These are phyloP conservation scores for Eugenia klotzschiana DNA, from an alignment of 441 rosid species.

Conservation along the genomic window DNA sequence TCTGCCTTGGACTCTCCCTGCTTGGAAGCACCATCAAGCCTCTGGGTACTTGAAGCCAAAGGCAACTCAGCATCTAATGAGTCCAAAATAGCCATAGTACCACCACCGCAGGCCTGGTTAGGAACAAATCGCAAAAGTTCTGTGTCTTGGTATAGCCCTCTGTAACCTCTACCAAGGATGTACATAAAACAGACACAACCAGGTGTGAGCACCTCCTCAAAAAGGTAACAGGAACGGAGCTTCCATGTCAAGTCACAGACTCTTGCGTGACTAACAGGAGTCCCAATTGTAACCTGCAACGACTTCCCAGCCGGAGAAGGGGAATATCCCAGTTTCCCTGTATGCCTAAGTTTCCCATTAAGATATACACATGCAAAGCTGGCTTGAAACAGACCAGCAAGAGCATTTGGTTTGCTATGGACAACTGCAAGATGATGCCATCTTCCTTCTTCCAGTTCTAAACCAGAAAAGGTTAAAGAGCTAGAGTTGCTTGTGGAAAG, in stretches of 20 bases:
- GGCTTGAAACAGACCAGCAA: constrained; percentile 99
- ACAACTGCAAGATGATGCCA: constrained; percentile 99
- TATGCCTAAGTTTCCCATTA: constrained; percentile 93
- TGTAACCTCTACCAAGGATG: constrained; percentile 97
- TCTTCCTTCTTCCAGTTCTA: constrained; percentile 89
- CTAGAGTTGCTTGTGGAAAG: constrained; percentile 95
- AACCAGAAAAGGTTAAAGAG: constrained; percentile 86
- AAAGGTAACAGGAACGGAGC: constrained; percentile 94
- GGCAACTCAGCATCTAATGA: constrained; percentile 75
- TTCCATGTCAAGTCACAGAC: constrained; percentile 86
- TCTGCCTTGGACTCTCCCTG: constrained; percentile 79
- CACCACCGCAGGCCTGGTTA: constrained; percentile 99
- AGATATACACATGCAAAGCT: constrained; percentile 96
- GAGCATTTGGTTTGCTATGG: constrained; percentile 99
- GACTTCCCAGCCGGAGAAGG: constrained; percentile 96
- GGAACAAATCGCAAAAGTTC: constrained; percentile 96
- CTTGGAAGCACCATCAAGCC: constrained; percentile 56
- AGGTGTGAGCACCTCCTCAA: constrained; percentile 96
- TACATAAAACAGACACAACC: constrained; percentile 98
- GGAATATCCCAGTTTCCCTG: constrained; percentile 97
- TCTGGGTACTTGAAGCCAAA: constrained; percentile 47
- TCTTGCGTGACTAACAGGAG: constrained; percentile 70
- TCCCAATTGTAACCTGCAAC: constrained; percentile 90
- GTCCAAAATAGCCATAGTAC: constrained; percentile 97
- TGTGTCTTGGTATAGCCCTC: constrained; percentile 95